These are phyloP conservation scores for Alternaria sp. DNA, from an alignment of 2,329 filamentous ascomycete species.

Conservation along the genomic window DNA sequence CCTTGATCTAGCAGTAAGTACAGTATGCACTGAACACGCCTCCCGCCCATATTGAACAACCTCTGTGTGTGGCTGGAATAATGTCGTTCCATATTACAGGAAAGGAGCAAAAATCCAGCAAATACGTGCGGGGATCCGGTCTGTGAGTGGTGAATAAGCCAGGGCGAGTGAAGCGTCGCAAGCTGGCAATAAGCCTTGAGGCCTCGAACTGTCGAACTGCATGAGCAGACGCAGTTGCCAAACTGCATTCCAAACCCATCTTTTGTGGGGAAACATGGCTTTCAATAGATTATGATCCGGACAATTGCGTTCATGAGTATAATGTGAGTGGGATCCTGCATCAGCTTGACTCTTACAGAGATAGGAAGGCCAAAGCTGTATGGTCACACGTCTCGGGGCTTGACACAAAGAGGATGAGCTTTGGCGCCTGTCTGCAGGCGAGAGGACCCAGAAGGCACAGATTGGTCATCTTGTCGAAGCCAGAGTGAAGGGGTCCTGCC, in stretches of 20 bases:
- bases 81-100: not conserved
- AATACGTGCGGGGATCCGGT: slow-evolving; percentile 2
- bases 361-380: not conserved
- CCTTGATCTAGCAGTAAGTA: slow-evolving; percentile 11
- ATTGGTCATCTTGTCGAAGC: slow-evolving; percentile 15
- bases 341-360: slow-evolving; percentile 7
- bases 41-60: slow-evolving; percentile 1
- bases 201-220: not conserved
- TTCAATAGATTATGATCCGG: slow-evolving; percentile 5
- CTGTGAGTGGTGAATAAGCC: slow-evolving; percentile 1
- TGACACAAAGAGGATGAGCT: slow-evolving; percentile 14
- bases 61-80: not conserved
- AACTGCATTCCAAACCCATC: not conserved
- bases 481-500: slow-evolving; percentile 37
- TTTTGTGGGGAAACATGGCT: slow-evolving; percentile 19
- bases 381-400: slow-evolving; percentile 14
- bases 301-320: slow-evolving; percentile 15
- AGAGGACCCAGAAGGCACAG: slow-evolving; percentile 20
- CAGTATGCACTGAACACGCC: not conserved
- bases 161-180: not conserved
- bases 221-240: not conserved
- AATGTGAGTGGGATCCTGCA: not conserved
- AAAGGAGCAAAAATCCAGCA: not conserved
- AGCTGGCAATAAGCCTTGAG: not conserved
- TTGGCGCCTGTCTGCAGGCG: slow-evolving; percentile 28